Conservation (phyloP, 2,329 filamentous ascomycete genomes). For the Exophiala sp. region DNA sequence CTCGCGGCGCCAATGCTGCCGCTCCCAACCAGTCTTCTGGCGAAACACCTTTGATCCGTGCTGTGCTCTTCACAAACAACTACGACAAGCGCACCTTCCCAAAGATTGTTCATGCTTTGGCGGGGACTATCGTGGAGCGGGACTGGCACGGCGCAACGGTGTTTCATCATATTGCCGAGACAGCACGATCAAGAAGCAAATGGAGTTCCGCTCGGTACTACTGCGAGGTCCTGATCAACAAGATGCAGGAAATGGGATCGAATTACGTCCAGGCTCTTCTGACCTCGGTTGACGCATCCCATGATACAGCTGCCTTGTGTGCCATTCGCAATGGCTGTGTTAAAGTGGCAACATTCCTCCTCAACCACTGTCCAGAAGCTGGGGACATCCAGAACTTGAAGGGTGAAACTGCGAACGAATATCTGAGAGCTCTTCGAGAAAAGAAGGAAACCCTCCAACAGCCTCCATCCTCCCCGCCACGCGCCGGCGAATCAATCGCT, state of each 20-base stretch:
- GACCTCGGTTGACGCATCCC: constrained; percentile 75
- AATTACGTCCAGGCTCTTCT: constrained; percentile 71
- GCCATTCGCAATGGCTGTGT: constrained; percentile 83
- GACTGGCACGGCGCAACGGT: constrained; percentile 81
- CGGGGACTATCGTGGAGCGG: constrained; percentile 70
- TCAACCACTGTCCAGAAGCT: constrained; percentile 66
- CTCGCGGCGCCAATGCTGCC: constrained; percentile 71
- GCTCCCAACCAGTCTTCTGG: constrained; percentile 66
- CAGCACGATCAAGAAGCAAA: constrained; percentile 78
- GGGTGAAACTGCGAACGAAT: constrained; percentile 75
- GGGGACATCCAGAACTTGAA: constrained; percentile 77
- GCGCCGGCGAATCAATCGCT: constrained; percentile 31
- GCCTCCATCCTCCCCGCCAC: constrained; percentile 63
- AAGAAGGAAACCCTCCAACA: constrained; percentile 29
- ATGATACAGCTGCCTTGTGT: constrained; percentile 84
- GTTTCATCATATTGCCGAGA: constrained; percentile 88
- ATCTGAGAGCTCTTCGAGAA: constrained; percentile 61
- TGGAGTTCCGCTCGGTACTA: constrained; percentile 90
- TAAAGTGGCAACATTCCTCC: constrained; percentile 61
- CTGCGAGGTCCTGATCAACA: constrained; percentile 82
- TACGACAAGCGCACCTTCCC: constrained; percentile 91
- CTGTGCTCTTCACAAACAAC: constrained; percentile 94
- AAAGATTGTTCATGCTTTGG: constrained; percentile 72
- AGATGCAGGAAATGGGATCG: constrained; percentile 70
- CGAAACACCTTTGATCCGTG: constrained; percentile 90